Evolutionary conservation across 2,329 filamentous ascomycete genomes (phyloP).

Genomic region (Coleophoma eucalyptorum): DNA sequence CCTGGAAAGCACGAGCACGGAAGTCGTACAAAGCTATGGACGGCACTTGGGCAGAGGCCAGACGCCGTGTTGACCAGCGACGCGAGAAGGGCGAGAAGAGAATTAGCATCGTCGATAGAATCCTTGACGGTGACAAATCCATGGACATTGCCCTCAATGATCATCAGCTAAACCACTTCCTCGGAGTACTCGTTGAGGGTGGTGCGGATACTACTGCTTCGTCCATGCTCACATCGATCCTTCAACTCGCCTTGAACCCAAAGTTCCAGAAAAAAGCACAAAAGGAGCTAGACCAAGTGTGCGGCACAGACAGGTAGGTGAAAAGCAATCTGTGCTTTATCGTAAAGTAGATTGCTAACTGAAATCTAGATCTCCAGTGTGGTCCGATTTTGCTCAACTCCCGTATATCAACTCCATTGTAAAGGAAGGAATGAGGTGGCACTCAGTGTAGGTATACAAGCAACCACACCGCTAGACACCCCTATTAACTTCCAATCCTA

Average conservation of each 20-base stretch:
- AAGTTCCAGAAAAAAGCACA: neutral
- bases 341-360: neutral
- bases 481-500: neutral
- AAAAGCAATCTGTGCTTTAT: too few species aligned
- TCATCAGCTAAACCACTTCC: neutral
- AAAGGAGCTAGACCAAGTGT: neutral
- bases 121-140: neutral
- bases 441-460: constrained; percentile 23
- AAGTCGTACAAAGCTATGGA: neutral
- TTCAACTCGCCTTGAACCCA: neutral
- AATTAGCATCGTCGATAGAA: neutral
- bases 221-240: neutral
- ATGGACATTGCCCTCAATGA: neutral
- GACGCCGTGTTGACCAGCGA: neutral
- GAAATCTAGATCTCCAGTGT: constrained; percentile 37
- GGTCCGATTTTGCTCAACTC: constrained; percentile 38
- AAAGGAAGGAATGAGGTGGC: constrained; percentile 38
- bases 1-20: neutral
- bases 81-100: neutral
- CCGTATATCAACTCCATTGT: constrained; percentile 35
- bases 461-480: neutral
- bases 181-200: neutral
- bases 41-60: neutral
- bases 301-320: neutral
- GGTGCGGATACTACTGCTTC: neutral